Conservation (phyloP, 257 asterid genomes). For the Datura wrightii region DNA sequence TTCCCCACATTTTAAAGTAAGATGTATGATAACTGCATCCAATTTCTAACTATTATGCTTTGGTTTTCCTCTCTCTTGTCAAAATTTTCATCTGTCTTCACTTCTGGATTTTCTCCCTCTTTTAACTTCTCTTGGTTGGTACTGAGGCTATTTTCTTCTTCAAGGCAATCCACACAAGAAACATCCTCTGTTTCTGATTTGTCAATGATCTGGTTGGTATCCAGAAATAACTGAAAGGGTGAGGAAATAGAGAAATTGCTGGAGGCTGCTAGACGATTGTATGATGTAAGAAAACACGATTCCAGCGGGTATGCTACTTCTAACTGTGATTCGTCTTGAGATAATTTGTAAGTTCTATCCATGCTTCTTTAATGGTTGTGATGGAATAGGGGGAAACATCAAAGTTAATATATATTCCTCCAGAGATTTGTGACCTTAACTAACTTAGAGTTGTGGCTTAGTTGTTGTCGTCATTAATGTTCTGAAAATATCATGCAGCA, state of each 20-base stretch:
- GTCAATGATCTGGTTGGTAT: conserved; percentile 26
- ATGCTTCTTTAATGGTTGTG: background rate
- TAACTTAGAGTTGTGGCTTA: conserved; percentile 22
- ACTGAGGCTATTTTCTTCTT: conserved; percentile 8
- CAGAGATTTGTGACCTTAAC: conserved; percentile 12
- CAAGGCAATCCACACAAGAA: conserved; percentile 23
- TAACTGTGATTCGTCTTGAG: background rate
- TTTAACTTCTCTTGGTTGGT: conserved; percentile 31
- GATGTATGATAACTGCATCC: background rate
- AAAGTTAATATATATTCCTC: background rate
- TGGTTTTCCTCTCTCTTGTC: conserved; percentile 24
- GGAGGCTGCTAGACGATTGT: background rate
- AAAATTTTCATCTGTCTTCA: conserved; percentile 28
- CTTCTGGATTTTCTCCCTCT: conserved; percentile 33
- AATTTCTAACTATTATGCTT: conserved; percentile 34
- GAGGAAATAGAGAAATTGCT: background rate
- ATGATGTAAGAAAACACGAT: background rate
- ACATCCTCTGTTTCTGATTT: conserved; percentile 5
- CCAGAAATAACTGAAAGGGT: conserved; percentile 12
- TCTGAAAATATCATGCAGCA: conserved; percentile 3
- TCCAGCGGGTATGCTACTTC: background rate
- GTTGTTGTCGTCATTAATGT: background rate
- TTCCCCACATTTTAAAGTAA: background rate
- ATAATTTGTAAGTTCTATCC: conserved; percentile 8
- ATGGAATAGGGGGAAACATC: background rate